Conservation (phyloP, 139 green algal species). For the Pedinophyceae sp. region DNA sequence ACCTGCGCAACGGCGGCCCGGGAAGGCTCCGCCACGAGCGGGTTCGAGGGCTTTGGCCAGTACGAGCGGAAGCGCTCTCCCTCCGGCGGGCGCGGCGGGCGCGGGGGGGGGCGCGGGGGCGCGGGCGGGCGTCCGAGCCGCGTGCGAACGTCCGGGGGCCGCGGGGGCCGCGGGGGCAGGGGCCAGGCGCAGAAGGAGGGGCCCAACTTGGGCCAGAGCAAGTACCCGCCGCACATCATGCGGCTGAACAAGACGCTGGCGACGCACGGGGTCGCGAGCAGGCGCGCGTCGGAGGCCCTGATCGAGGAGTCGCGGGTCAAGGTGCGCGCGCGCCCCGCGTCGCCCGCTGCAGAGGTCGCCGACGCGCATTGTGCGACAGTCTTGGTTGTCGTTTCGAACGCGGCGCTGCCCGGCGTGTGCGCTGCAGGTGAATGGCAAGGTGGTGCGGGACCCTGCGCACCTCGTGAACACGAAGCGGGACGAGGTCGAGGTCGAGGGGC, state of each 20-base stretch:
- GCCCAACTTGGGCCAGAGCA: neutral
- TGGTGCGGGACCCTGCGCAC: slow-evolving; percentile 39
- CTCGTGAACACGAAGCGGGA: slow-evolving; percentile 32
- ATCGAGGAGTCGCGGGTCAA: slow-evolving; percentile 55
- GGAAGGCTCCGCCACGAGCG: no score
- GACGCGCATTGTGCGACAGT: neutral
- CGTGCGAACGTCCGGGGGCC: no score
- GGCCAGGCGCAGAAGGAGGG: no score
- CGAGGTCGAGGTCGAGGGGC: slow-evolving; percentile 18
- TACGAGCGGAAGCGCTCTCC: no score
- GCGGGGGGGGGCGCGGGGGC: no score
- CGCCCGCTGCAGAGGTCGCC: neutral
- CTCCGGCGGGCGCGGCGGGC: no score
- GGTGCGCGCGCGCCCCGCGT: no score
- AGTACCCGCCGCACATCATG: neutral
- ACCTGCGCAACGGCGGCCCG: no score
- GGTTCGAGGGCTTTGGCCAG: no score
- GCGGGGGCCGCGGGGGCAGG: no score
- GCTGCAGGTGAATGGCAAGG: slow-evolving; percentile 67
- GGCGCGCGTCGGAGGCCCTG: slow-evolving; percentile 59
- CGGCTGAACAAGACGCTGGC: slow-evolving; percentile 51
- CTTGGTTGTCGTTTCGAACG: neutral
- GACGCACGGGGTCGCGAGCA: slow-evolving; percentile 57
- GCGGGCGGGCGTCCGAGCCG: no score
- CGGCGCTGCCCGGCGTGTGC: neutral